Evolutionary conservation across 2,329 filamentous ascomycete species (phyloP).

Genomic region (Monilinia polystroma): DNA sequence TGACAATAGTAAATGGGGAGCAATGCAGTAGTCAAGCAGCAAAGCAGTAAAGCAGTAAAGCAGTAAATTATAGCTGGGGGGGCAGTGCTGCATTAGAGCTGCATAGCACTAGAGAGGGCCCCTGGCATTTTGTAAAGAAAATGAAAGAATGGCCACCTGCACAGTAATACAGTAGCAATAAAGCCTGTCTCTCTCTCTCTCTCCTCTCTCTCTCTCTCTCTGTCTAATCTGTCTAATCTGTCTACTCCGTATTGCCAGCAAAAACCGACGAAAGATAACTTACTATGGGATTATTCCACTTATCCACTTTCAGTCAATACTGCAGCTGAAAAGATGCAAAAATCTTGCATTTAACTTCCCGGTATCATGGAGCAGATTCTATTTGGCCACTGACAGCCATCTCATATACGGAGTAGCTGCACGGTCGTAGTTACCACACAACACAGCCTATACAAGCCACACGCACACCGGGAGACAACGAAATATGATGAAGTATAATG

Average conservation of each 20-base stretch:
- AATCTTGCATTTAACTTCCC: slow-evolving; percentile 21
- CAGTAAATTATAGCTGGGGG: slow-evolving; percentile 6
- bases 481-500: slow-evolving; percentile 5
- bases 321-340: slow-evolving; percentile 24
- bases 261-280: slow-evolving; percentile 5
- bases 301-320: slow-evolving; percentile 22
- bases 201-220: no score
- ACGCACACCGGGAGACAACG: background rate
- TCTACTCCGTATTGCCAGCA: background rate
- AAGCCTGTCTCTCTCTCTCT: background rate
- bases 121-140: slow-evolving; percentile 1
- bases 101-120: slow-evolving; percentile 19
- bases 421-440: slow-evolving; percentile 17
- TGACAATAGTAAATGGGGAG: background rate
- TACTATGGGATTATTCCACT: background rate
- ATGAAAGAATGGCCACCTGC: slow-evolving; percentile 19
- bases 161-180: background rate
- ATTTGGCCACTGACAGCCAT: slow-evolving; percentile 20
- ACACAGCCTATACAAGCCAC: slow-evolving; percentile 12
- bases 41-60: background rate
- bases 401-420: background rate
- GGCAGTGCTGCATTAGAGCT: slow-evolving; percentile 21
- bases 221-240: no score
- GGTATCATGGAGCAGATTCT: slow-evolving; percentile 19
- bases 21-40: background rate